phyloP scores from a whole-genome alignment of 2,329 filamentous ascomycete species.

The Escovopsis sp. region DNA sequence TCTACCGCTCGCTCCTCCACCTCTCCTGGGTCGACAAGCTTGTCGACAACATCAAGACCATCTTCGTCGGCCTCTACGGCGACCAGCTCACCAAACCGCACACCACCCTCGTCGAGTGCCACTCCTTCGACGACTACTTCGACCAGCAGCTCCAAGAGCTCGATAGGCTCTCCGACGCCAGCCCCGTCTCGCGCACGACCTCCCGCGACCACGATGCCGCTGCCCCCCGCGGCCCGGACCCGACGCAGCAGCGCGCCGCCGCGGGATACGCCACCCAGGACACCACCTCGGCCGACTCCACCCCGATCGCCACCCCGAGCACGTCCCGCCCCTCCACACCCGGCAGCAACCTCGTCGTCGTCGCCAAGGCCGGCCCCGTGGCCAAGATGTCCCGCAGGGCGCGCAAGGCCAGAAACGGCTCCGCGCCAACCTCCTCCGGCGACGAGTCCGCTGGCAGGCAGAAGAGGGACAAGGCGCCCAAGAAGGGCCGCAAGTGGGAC shows the following conservation, averaged over 20 bases:
- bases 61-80: constrained; percentile 83
- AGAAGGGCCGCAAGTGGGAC: constrained; percentile 87
- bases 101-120: constrained; percentile 62
- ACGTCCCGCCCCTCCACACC: constrained; percentile 71
- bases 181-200: constrained; percentile 18
- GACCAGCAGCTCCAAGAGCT: constrained; percentile 82
- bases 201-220: constrained; percentile 12
- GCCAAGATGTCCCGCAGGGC: constrained; percentile 68
- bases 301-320: constrained; percentile 54
- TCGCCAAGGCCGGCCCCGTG: constrained; percentile 58
- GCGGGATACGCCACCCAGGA: constrained; percentile 14
- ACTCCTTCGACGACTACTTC: constrained; percentile 80
- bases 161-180: constrained; percentile 34
- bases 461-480: constrained; percentile 51
- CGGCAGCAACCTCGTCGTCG: constrained; percentile 46
- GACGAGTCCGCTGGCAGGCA: constrained; percentile 53
- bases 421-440: constrained; percentile 59
- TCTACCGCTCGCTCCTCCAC: constrained; percentile 90
- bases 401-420: constrained; percentile 52
- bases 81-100: constrained; percentile 72
- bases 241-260: constrained; percentile 24
- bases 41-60: constrained; percentile 81
- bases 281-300: constrained; percentile 47
- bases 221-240: constrained; percentile 17
- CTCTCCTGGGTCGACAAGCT: constrained; percentile 95